Percentiles rank a stretch among this genome's conserved stretches.
Conservation (phyloP, 805 yeast genomes). For the Lachancea quebecensis region DNA sequence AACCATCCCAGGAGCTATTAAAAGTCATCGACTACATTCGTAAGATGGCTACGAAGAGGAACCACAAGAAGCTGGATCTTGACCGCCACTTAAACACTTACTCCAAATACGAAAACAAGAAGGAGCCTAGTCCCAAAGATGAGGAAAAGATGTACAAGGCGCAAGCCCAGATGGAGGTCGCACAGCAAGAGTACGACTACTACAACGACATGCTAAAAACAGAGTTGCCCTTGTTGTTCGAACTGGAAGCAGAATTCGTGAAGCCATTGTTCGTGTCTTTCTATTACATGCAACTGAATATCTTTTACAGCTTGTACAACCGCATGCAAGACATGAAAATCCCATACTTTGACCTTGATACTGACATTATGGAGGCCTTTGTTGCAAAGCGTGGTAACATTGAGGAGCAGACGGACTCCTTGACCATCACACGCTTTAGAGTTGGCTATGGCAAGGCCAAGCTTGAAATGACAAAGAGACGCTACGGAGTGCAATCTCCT, state of each 20-base stretch:
- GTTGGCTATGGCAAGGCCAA: constrained; percentile 81
- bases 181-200: constrained; percentile 93
- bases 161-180: constrained; percentile 82
- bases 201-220: constrained; percentile 90
- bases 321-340: constrained; percentile 95
- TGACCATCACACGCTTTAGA: constrained; percentile 86
- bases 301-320: constrained; percentile 85
- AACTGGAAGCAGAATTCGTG: constrained; percentile 85
- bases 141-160: constrained; percentile 86
- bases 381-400: constrained; percentile 78
- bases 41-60: constrained; percentile 92
- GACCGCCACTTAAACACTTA: constrained; percentile 73
- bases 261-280: constrained; percentile 89
- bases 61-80: constrained; percentile 89
- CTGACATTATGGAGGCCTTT: constrained; percentile 80
- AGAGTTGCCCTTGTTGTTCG: constrained; percentile 83
- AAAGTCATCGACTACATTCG: constrained; percentile 75
- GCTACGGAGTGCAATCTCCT: constrained; percentile 45
- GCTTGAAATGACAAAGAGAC: constrained; percentile 73
- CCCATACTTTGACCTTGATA: constrained; percentile 83
- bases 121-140: constrained; percentile 78
- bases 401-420: constrained; percentile 81
- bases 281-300: constrained; percentile 96
- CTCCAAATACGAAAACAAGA: constrained; percentile 70
- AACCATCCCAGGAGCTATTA: constrained; percentile 86